Percentiles rank a stretch among this genome's conserved stretches.
phyloP scores from a whole-genome alignment of 441 rosid genomes.

The Gossypium lobatum region DNA sequence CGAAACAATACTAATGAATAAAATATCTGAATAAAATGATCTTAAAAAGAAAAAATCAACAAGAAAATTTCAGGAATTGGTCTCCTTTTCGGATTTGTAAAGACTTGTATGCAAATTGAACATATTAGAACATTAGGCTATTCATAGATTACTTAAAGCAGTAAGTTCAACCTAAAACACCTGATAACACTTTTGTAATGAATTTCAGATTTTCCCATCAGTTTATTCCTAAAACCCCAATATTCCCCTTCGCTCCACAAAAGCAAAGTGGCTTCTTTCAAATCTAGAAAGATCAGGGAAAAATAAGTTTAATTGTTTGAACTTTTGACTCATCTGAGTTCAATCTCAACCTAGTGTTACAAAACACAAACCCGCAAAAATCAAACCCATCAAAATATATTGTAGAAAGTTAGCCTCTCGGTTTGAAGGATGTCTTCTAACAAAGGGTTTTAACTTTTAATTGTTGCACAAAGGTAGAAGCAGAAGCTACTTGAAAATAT shows the following conservation, averaged over 20 bases:
- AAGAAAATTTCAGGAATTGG: background rate
- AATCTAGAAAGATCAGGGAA: conserved; percentile 5
- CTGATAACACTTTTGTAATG: background rate
- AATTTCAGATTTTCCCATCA: background rate
- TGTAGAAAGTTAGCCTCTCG: conserved; percentile 5
- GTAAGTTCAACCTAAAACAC: conserved; percentile 2
- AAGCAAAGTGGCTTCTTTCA: background rate
- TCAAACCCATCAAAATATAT: background rate
- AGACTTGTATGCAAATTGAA: background rate
- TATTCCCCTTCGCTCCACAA: background rate
- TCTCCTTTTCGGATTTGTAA: background rate
- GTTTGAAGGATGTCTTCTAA: background rate
- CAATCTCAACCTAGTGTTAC: background rate
- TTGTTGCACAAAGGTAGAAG: conserved; percentile 1
- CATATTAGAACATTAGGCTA: background rate
- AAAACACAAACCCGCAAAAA: background rate
- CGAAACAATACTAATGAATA: background rate
- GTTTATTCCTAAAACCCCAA: background rate
- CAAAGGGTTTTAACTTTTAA: background rate
- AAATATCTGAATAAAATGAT: background rate
- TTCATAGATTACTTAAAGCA: background rate
- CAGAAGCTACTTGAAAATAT: background rate
- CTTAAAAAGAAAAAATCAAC: background rate
- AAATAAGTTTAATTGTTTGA: background rate
- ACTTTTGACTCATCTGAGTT: background rate